Evolutionary conservation across 768 basidiomycete genomes (phyloP).

Genomic region (Suillus ampliporus): DNA sequence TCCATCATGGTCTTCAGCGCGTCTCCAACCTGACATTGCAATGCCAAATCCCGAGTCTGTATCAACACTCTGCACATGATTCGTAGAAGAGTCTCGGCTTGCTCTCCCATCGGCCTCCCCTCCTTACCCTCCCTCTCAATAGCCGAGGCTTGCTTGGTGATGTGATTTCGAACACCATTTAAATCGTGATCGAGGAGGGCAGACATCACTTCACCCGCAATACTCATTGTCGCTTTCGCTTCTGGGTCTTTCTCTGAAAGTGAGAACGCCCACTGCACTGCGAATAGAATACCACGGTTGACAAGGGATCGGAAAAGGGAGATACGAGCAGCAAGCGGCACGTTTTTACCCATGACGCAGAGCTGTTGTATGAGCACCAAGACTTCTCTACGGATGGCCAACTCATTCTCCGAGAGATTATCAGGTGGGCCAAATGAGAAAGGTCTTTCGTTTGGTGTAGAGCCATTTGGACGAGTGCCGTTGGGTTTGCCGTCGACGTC

Average conservation of each 20-base stretch:
- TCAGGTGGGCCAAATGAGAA: conserved; percentile 66
- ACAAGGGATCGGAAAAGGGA: conserved; percentile 86
- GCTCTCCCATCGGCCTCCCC: conserved; percentile 60
- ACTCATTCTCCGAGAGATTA: conserved; percentile 58
- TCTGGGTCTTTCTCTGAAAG: conserved; percentile 61
- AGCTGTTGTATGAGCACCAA: conserved; percentile 91
- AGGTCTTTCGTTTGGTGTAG: conserved; percentile 26
- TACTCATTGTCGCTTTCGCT: conserved; percentile 68
- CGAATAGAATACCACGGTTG: conserved; percentile 86
- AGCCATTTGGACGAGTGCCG: conserved; percentile 42
- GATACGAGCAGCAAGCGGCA: conserved; percentile 87
- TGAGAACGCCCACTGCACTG: conserved; percentile 92
- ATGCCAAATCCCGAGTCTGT: conserved; percentile 80
- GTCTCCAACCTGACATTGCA: conserved; percentile 92
- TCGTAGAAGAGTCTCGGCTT: conserved; percentile 75
- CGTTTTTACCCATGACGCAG: conserved; percentile 95
- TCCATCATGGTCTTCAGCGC: conserved; percentile 85
- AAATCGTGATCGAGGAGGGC: conserved; percentile 91
- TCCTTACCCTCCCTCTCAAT: conserved; percentile 67
- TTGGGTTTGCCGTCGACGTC: conserved; percentile 45
- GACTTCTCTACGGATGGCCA: conserved; percentile 71
- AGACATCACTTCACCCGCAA: conserved; percentile 85
- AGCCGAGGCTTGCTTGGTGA: conserved; percentile 80
- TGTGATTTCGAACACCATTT: conserved; percentile 82
- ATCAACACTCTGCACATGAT: conserved; percentile 80